Evolutionary conservation across 306 rosid species (phyloP).

Genomic region (Abrus precatorius): DNA sequence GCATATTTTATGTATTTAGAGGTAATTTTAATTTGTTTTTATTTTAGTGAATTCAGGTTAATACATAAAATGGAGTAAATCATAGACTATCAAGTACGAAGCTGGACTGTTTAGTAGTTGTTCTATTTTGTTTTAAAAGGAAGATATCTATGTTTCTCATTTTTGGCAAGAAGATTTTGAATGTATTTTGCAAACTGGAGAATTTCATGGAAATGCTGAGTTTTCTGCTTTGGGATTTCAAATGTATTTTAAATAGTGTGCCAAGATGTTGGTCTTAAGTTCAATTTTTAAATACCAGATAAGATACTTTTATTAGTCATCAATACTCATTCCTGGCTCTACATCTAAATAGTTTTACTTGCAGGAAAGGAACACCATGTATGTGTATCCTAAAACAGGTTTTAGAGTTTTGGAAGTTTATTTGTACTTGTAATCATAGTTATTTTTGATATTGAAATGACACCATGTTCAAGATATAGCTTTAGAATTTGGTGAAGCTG

Average conservation of each 20-base stretch:
- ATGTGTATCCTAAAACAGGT: constrained; percentile 9
- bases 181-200: not conserved
- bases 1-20: constrained; percentile 1
- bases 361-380: not conserved
- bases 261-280: constrained; percentile 21
- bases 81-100: constrained; percentile 1
- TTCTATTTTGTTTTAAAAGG: constrained; percentile 14
- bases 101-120: not conserved
- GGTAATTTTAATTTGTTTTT: not conserved
- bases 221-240: constrained; percentile 29
- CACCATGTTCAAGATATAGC: constrained; percentile 6
- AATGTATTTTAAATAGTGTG: constrained; percentile 4
- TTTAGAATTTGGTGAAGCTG: constrained; percentile 1
- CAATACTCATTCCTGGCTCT: constrained; percentile 13
- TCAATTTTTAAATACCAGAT: constrained; percentile 20
- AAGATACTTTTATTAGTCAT: not conserved
- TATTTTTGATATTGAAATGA: constrained; percentile 4
- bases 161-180: constrained; percentile 15
- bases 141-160: not conserved
- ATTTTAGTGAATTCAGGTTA: constrained; percentile 26
- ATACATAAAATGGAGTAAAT: constrained; percentile 16
- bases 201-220: constrained; percentile 19
- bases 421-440: not conserved
- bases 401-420: constrained; percentile 28
- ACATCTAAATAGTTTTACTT: constrained; percentile 2